Percentiles rank a stretch among this genome's conserved stretches.
These are phyloP conservation scores for Kazachstania taianensis DNA, from an alignment of 805 yeast genomes.

Conservation along the genomic window DNA sequence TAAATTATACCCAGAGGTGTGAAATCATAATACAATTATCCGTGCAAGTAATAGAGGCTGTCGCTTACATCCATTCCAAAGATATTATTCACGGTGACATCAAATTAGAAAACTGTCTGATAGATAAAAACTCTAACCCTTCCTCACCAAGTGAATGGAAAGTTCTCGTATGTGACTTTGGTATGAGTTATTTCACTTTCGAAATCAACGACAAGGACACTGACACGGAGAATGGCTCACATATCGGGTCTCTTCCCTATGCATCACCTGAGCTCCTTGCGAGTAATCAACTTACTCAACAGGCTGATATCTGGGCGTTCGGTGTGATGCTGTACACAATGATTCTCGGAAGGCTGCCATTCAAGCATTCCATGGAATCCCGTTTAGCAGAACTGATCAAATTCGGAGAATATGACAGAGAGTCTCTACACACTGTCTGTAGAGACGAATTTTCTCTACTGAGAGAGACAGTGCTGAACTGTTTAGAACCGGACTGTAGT, in stretches of 20 bases:
- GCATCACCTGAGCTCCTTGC: constrained; percentile 77
- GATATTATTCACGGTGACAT: constrained; percentile 69
- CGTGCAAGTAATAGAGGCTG: constrained; percentile 47
- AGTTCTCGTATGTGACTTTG: constrained; percentile 76
- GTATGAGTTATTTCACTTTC: constrained; percentile 46
- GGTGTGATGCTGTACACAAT: constrained; percentile 72
- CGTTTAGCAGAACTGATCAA: constrained; percentile 62
- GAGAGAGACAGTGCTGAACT: neutral
- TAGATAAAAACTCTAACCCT: constrained; percentile 31
- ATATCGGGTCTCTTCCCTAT: constrained; percentile 85
- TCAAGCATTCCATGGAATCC: constrained; percentile 77
- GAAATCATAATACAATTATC: constrained; percentile 31
- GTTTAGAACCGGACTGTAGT: constrained; percentile 2
- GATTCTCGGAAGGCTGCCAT: constrained; percentile 67
- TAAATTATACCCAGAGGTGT: constrained; percentile 30
- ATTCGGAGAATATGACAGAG: constrained; percentile 50
- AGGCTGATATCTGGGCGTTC: constrained; percentile 84
- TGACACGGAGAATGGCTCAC: constrained; percentile 24
- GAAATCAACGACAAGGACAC: neutral
- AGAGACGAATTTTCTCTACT: constrained; percentile 9
- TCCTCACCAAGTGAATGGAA: constrained; percentile 13
- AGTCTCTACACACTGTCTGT: constrained; percentile 35
- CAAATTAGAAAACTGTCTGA: constrained; percentile 69
- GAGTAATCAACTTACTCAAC: constrained; percentile 34
- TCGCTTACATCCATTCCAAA: constrained; percentile 52